These are phyloP conservation scores for Musa schizocarpa DNA, from an alignment of 176 grass and related monocot species.

Conservation along the genomic window DNA sequence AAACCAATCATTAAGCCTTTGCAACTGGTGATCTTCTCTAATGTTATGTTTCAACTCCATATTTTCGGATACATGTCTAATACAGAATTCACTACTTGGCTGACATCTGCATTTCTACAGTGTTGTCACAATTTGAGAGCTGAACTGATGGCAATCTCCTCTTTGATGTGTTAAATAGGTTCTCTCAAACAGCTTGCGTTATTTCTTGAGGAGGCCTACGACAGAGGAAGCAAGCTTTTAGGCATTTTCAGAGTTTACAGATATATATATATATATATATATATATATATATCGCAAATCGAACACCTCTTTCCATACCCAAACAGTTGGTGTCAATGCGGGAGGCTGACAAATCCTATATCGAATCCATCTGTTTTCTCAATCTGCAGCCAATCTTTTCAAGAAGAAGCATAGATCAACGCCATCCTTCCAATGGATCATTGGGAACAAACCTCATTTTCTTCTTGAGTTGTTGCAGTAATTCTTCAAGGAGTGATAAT, in stretches of 20 bases:
- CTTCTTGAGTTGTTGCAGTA: too few species aligned
- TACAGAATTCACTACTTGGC: too few species aligned
- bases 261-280: background rate
- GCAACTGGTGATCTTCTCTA: slow-evolving; percentile 37
- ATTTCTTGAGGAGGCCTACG: slow-evolving; percentile 83
- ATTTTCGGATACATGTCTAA: too few species aligned
- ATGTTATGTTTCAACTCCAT: too few species aligned
- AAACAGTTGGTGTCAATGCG: background rate
- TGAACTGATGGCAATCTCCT: background rate
- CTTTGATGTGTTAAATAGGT: slow-evolving; percentile 30
- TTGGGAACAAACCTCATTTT: too few species aligned
- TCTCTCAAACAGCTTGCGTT: slow-evolving; percentile 82
- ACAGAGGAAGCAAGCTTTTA: slow-evolving; percentile 87
- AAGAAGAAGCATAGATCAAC: background rate
- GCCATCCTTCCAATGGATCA: too few species aligned
- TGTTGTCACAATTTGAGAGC: too few species aligned
- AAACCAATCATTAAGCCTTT: slow-evolving; percentile 56
- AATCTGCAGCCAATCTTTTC: background rate
- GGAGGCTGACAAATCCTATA: background rate
- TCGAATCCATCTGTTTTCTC: background rate
- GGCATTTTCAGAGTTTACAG: background rate
- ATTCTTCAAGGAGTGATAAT: too few species aligned
- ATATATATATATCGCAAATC: background rate
- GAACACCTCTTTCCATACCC: too few species aligned
- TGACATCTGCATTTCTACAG: too few species aligned